Base-by-base conservation (phyloP, 2,329 filamentous ascomycete genomes). In the Fusarium anthophilum region DNA sequence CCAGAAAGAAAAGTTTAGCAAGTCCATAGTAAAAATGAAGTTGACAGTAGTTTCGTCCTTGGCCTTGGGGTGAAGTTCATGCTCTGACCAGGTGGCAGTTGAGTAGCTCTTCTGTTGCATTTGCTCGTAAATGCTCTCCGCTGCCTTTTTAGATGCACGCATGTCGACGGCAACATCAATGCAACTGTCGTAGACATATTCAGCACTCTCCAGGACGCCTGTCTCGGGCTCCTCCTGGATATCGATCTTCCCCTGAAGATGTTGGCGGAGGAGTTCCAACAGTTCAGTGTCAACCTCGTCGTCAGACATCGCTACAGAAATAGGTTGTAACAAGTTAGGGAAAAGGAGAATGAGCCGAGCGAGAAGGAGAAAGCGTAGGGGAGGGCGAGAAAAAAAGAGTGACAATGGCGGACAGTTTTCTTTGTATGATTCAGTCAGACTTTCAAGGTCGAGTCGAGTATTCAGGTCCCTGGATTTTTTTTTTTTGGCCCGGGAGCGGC, bases 1-100 rank as follows among this genome's bases (percentile, higher is more conserved):
- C 96, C 96, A 99, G 82, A 99, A 99, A 28, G 92, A 97, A 80
- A 98, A 99, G 81, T 99, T 99, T 57, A 99, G 85, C 35, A 99
- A 83, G 81, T 99, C 96, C 94, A 99, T 97, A 26, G 94, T 94
- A 81, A 99, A 98, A 78, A 99, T 96, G 81, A 99, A 98, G 72
- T 94, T 92, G 28, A 97, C 90, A 0, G 94, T 95, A 57, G 83
- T 88, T 79, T 94, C 93, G 79, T 97, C 92, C 79, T 94, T 94
- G 47, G 89, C 79, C 81, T 95, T 93, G 3, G 96, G 96, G 79
- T 99, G 96, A 44, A 99, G 86, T 80, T 96, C 93, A 82, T 98
- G 95, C 78, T 93, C 89, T 20, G 93, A 90, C 96, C 96, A 99
- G 14, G 91, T 93, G 70, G 93, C 90, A 1, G 94, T 94, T 9